Conservation (phyloP, 176 grass and related monocot genomes). For the Neostapfia colusana region DNA sequence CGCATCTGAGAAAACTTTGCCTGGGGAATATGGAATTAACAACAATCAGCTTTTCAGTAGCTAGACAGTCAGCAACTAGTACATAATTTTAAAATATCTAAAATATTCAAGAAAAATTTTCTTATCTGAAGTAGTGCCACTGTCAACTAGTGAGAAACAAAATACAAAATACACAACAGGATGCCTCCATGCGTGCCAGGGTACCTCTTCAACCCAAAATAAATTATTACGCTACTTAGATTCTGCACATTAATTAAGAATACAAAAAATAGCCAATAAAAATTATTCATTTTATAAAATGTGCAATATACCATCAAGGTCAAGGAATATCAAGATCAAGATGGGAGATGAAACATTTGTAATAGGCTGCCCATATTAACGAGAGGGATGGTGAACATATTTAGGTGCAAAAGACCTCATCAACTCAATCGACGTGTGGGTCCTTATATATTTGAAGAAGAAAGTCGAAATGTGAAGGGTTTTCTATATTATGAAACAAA, state of each 20-base stretch:
- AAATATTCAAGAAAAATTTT: neutral
- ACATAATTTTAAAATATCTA: neutral
- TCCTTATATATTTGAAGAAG: neutral
- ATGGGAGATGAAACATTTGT: neutral
- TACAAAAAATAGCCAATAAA: neutral
- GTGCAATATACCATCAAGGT: neutral
- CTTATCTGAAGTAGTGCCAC: neutral
- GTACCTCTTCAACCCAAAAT: neutral
- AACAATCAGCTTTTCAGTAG: conserved; percentile 21
- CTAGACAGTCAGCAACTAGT: neutral
- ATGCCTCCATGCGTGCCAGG: neutral
- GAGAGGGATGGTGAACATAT: neutral
- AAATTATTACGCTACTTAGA: neutral
- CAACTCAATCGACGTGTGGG: neutral
- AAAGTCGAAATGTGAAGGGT: neutral
- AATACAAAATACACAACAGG: neutral
- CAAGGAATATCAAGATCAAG: neutral
- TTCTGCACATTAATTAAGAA: neutral
- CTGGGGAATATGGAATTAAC: conserved; percentile 37
- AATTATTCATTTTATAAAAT: neutral
- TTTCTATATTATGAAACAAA: neutral
- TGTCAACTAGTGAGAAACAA: neutral
- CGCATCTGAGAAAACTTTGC: conserved; percentile 85
- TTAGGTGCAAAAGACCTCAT: neutral
- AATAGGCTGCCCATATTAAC: neutral